Conservation (phyloP, 2,329 filamentous ascomycete genomes). For the Trichoderma sp. region DNA sequence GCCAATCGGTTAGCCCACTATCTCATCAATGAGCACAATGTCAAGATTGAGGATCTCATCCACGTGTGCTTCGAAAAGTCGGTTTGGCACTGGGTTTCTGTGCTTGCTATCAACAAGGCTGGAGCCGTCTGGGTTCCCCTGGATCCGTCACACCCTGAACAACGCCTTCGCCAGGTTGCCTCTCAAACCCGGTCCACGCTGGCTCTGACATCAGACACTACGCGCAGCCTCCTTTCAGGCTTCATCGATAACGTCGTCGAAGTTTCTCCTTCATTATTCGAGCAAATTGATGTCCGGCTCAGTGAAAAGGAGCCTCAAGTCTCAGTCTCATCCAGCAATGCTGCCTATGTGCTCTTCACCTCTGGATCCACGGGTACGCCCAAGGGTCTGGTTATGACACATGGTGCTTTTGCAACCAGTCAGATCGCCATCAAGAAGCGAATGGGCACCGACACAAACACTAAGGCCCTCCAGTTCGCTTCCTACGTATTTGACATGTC, state of each 20-base stretch:
- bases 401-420: conserved; percentile 21
- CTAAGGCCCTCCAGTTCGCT: conserved; percentile 29
- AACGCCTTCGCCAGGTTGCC: conserved; percentile 8
- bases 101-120: conserved; percentile 36
- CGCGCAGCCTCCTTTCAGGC: not conserved
- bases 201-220: not conserved
- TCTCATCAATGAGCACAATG: conserved; percentile 26
- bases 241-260: not conserved
- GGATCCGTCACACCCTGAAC: conserved; percentile 13
- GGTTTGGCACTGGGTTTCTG: conserved; percentile 31
- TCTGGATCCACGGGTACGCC: conserved; percentile 55
- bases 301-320: not conserved
- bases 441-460: not conserved
- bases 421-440: conserved; percentile 5
- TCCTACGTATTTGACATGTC: conserved; percentile 29
- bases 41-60: conserved; percentile 33
- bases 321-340: not conserved
- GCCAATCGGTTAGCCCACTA: not conserved
- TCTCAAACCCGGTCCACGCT: conserved; percentile 7
- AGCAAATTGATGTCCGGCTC: not conserved
- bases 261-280: not conserved
- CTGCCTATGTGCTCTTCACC: conserved; percentile 50
- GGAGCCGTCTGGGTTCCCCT: conserved; percentile 31
- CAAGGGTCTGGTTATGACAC: conserved; percentile 42
- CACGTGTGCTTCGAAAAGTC: conserved; percentile 33